Evolutionary conservation across 139 green algal species (phyloP).

Genomic region (Micractinium sp.): DNA sequence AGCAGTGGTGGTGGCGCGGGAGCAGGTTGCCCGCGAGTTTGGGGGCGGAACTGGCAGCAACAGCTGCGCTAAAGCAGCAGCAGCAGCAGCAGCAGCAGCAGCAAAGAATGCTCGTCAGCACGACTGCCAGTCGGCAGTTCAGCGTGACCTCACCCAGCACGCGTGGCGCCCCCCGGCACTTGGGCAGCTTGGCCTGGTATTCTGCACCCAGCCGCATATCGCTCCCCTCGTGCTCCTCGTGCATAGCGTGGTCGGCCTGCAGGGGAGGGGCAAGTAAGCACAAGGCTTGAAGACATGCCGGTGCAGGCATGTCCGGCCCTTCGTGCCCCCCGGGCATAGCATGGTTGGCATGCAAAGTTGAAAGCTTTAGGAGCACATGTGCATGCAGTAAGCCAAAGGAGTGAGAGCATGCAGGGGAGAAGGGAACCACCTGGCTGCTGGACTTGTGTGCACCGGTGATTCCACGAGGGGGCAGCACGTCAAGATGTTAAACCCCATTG

Average conservation of each 20-base stretch:
- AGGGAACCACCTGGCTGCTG: neutral
- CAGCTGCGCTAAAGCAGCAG: neutral
- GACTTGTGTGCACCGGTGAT: neutral
- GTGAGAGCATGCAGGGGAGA: neutral
- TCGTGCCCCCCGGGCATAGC: neutral
- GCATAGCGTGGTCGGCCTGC: constrained; percentile 27
- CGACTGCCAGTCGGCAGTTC: too few species aligned
- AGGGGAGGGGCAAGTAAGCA: neutral
- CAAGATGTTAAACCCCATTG: too few species aligned
- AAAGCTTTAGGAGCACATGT: neutral
- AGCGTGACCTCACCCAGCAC: constrained; percentile 23
- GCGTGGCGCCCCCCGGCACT: neutral
- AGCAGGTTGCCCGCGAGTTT: too few species aligned
- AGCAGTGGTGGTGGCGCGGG: too few species aligned
- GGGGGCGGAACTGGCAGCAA: neutral
- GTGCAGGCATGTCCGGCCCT: neutral
- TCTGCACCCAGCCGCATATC: constrained; percentile 46
- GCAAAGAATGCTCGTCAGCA: too few species aligned
- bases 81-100: neutral
- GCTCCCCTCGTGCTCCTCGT: constrained; percentile 9
- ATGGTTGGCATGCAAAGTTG: neutral
- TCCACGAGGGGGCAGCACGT: neutral
- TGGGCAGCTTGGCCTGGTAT: constrained; percentile 53
- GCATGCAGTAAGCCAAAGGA: neutral
- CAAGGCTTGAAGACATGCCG: neutral